Base-by-base conservation (phyloP, 306 rosid species). In the Crataegus laevigata region DNA sequence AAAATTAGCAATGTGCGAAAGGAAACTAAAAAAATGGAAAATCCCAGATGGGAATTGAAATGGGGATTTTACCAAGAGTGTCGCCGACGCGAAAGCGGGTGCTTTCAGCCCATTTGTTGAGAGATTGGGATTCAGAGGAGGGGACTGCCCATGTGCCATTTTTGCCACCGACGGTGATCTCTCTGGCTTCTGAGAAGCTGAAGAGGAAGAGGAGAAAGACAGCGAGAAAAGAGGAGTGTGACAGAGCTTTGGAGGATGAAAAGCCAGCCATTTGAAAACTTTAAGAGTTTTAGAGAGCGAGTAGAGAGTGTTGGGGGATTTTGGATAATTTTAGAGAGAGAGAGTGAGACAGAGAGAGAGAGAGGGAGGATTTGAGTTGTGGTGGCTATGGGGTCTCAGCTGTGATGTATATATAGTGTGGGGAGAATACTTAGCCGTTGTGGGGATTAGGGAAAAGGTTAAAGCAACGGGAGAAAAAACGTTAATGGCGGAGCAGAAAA, bases 51-150 rank as follows among this genome's bases (percentile, higher is more conserved):
- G 28, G 10, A 24, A 10, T 4, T 21, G 34, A 29, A 29, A 38
- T 21, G 38, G 1, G 64, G 36, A 0, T 68, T 81, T 72, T 84
- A 91, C 96, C 93, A 25, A 91, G 97, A 73, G 82, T 25, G 59
- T 94, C 96, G 30, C 89, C 94, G 9, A 86, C 64, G 32, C 76
- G 84, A 77, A 94, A 94, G 4, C 97, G 94, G 63, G 78, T 69
- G 42, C 17, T 77, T 80, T 76, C 87, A 3, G 98, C 97, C 96
- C 98, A 94, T 81, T 86, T 79, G 70, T 89, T 90, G 80, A 94
- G 98, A 4, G 96, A 84, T 0, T 87, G 79, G 10, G 88, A 51
- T 75, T 89, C 82, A 18, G 97, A 90, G n/a, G 97, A 77, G 4
- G 98, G 96, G 83, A 91, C 43, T 81, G 81, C 81, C 98, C 98